Percentiles rank a stretch among this genome's conserved stretches.
phyloP scores from a whole-genome alignment of 2,329 filamentous ascomycete genomes.

The Penicillium sp. region DNA sequence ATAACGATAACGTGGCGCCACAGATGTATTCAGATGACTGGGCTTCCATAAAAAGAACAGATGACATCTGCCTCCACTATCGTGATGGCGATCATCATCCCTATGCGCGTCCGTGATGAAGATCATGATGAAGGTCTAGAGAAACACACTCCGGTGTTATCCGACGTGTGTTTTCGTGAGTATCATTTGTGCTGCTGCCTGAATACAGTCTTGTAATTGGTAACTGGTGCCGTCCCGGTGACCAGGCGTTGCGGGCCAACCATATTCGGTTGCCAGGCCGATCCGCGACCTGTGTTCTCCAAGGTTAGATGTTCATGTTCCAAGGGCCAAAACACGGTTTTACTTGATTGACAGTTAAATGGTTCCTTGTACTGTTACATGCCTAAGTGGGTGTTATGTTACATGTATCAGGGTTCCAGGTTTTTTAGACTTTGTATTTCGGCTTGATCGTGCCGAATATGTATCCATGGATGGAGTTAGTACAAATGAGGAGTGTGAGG shows the following conservation, averaged over 20 bases:
- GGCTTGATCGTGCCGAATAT: neutral
- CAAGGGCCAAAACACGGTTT: neutral
- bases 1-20: neutral
- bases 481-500: neutral
- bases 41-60: neutral
- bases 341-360: neutral
- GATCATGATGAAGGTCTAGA: neutral
- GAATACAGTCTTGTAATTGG: constrained; percentile 1
- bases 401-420: neutral
- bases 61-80: neutral
- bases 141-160: neutral
- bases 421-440: neutral
- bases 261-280: neutral
- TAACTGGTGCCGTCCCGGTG: neutral
- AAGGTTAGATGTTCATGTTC: neutral
- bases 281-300: neutral
- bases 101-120: neutral
- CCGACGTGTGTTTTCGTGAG: neutral
- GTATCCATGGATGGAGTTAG: neutral
- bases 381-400: neutral
- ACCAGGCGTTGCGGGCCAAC: neutral
- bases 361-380: neutral
- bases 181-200: neutral
- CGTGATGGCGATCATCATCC: neutral
- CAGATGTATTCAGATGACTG: neutral